Evolutionary conservation across 2,329 filamentous ascomycete genomes (phyloP).

Genomic region (Alternaria sp.): DNA sequence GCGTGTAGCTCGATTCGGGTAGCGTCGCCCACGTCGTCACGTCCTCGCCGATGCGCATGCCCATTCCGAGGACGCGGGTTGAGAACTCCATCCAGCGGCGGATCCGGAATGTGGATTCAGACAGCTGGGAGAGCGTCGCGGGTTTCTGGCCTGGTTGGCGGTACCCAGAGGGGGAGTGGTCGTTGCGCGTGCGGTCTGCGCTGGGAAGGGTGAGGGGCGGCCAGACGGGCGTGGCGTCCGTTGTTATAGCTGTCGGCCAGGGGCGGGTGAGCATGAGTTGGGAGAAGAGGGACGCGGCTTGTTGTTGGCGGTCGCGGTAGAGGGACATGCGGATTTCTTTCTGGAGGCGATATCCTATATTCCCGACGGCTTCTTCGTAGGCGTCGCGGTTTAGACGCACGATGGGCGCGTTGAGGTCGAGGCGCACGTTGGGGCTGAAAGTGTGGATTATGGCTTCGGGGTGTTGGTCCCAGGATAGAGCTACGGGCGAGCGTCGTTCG

Average conservation of each 20-base stretch:
- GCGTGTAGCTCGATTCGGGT: constrained; percentile 76
- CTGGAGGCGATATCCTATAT: constrained; percentile 50
- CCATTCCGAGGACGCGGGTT: constrained; percentile 34
- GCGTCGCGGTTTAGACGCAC: constrained; percentile 48
- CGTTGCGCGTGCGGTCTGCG: constrained; percentile 61
- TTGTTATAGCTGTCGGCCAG: constrained; percentile 52
- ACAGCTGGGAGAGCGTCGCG: constrained; percentile 64
- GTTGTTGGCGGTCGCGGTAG: constrained; percentile 21
- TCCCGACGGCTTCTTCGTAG: constrained; percentile 30
- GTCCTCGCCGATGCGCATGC: constrained; percentile 58
- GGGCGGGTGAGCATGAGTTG: constrained; percentile 71
- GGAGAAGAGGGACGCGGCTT: constrained; percentile 60
- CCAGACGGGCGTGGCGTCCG: constrained; percentile 64
- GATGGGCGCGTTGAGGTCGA: constrained; percentile 78
- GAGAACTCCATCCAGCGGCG: constrained; percentile 76
- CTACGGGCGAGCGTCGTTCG: constrained; percentile 61
- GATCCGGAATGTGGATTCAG: constrained; percentile 74
- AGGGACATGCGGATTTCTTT: constrained; percentile 61
- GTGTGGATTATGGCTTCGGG: constrained; percentile 71
- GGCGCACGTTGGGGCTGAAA: constrained; percentile 72
- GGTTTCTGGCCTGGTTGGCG: constrained; percentile 58
- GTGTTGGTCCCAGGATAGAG: constrained; percentile 70
- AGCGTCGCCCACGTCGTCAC: constrained; percentile 74
- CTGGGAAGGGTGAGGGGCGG: constrained; percentile 76
- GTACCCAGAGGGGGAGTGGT: constrained; percentile 52